Evolutionary conservation across 345 rosid genomes (phyloP).

Genomic region (Camelina laxa): DNA sequence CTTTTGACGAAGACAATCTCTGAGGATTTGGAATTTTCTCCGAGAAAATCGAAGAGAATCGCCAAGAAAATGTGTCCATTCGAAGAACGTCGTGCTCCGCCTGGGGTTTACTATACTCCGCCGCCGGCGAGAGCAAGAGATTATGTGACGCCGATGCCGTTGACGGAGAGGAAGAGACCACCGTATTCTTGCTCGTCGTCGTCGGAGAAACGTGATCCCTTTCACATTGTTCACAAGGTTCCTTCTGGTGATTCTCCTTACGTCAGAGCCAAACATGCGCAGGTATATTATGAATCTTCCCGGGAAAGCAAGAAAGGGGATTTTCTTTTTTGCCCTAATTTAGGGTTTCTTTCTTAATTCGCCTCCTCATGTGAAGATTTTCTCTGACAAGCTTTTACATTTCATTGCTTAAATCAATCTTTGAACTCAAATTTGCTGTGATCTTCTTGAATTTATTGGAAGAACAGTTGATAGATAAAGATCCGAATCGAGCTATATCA

Average conservation of each 20-base stretch:
- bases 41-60: not conserved
- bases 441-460: slow-evolving; percentile 18
- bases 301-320: not conserved
- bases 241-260: slow-evolving; percentile 86
- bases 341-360: slow-evolving; percentile 22
- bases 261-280: slow-evolving; percentile 82
- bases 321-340: not conserved
- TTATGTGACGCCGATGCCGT: slow-evolving; percentile 41
- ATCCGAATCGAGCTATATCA: slow-evolving; percentile 64
- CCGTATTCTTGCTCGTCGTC: slow-evolving; percentile 31
- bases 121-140: slow-evolving; percentile 47
- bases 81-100: slow-evolving; percentile 40
- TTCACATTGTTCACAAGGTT: slow-evolving; percentile 74
- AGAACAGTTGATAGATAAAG: slow-evolving; percentile 63
- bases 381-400: not conserved
- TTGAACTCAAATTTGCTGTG: not conserved
- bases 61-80: slow-evolving; percentile 45
- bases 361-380: not conserved
- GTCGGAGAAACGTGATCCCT: slow-evolving; percentile 48
- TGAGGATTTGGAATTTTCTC: not conserved
- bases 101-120: slow-evolving; percentile 59
- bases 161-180: slow-evolving; percentile 59
- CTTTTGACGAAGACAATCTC: slow-evolving; percentile 1
- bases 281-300: slow-evolving; percentile 48
- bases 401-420: not conserved